A percentile compares a stretch with the other conserved stretches of the same genome.
Conservation (phyloP, 2,329 filamentous ascomycete genomes). For the Didymella lethalis region DNA sequence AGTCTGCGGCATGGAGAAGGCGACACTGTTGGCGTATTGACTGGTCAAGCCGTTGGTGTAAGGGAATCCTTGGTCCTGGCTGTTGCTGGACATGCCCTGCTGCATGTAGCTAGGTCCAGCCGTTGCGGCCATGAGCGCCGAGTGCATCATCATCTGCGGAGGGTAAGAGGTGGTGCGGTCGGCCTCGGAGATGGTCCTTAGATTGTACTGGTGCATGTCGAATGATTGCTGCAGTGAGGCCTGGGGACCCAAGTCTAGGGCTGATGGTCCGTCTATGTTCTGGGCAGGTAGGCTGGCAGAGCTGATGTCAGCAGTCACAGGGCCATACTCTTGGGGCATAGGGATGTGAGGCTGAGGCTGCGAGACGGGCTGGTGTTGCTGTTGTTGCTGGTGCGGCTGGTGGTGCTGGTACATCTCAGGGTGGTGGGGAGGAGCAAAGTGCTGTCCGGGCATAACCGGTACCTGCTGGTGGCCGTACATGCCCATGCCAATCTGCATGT, state of each 20-base stretch:
- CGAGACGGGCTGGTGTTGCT: constrained; percentile 11
- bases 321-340: constrained; percentile 39
- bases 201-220: constrained; percentile 44
- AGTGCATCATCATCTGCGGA: constrained; percentile 48
- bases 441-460: constrained; percentile 34
- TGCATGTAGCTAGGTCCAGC: constrained; percentile 47
- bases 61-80: constrained; percentile 28
- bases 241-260: constrained; percentile 43
- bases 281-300: constrained; percentile 46
- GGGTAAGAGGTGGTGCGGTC: constrained; percentile 37
- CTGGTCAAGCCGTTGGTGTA: constrained; percentile 37
- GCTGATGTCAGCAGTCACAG: constrained; percentile 47
- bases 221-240: constrained; percentile 45
- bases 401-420: constrained; percentile 20
- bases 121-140: constrained; percentile 46
- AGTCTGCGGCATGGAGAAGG: constrained; percentile 37
- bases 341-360: constrained; percentile 40
- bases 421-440: constrained; percentile 18
- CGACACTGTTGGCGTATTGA: constrained; percentile 33
- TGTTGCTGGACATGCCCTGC: constrained; percentile 35
- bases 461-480: constrained; percentile 31
- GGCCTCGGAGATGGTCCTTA: constrained; percentile 47
- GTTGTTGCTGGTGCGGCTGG: neutral
- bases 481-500: constrained; percentile 45
- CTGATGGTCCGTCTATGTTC: constrained; percentile 41